Evolutionary conservation across 2,329 filamentous ascomycete genomes (phyloP).

Genomic region (Didymosphaeria variabile): DNA sequence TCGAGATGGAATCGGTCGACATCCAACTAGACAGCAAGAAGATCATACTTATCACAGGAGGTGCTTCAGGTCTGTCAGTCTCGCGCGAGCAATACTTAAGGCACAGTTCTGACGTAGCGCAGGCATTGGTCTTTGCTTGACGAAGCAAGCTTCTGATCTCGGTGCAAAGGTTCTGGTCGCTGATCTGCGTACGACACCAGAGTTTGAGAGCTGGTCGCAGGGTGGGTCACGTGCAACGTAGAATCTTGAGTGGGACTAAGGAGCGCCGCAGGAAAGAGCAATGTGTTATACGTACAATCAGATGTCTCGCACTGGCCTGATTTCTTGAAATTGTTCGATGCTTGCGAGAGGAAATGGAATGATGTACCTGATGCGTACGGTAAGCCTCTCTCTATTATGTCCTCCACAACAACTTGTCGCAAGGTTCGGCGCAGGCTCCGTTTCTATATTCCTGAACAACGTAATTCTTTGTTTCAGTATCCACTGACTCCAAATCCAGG

Average conservation of each 20-base stretch:
- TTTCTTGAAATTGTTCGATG: slow-evolving; percentile 35
- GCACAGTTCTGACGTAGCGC: neutral
- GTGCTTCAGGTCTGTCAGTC: slow-evolving; percentile 40
- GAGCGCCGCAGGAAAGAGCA: slow-evolving; percentile 21
- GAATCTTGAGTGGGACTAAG: neutral
- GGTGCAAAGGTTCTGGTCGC: slow-evolving; percentile 36
- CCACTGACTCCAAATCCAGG: slow-evolving; percentile 13
- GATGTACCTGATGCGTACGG: slow-evolving; percentile 44
- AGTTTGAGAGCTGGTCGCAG: slow-evolving; percentile 28
- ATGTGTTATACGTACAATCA: slow-evolving; percentile 38
- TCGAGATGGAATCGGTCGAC: slow-evolving; percentile 33
- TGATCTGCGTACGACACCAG: slow-evolving; percentile 35
- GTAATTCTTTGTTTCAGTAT: neutral
- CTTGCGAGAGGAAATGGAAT: slow-evolving; percentile 38
- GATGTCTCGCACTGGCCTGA: slow-evolving; percentile 41
- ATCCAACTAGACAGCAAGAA: slow-evolving; percentile 40
- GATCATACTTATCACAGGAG: slow-evolving; percentile 48
- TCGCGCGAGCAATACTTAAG: neutral
- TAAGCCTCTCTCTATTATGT: neutral
- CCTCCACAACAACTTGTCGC: neutral
- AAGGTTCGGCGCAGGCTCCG: no score
- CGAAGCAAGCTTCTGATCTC: slow-evolving; percentile 36
- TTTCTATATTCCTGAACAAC: neutral
- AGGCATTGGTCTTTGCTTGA: slow-evolving; percentile 46
- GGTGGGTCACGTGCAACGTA: neutral